Evolutionary conservation across 148 eudicot species (phyloP), one percentile per base, ranked within the genome.

Genomic region (Dysphania ambrosioides): DNA sequence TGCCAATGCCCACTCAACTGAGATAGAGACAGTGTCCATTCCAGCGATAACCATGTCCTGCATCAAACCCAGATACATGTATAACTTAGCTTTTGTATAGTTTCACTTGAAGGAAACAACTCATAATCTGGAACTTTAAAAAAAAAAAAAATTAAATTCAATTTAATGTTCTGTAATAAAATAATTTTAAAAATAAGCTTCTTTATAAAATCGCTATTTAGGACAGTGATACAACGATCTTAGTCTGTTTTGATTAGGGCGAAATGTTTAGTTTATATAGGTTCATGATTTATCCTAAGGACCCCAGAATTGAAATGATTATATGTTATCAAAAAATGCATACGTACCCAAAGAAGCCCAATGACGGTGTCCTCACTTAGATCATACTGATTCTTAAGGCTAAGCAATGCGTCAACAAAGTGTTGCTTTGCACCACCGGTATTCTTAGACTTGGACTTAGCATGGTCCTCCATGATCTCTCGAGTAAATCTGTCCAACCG

Each of bases 21-120:
- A 70, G 62, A 92, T 88, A 0, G 91, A 80, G 2, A 86, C 85
- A 21, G 97, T 92, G 88, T 92, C 97, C 88, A 86, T 90, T 26
- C 97, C 97, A 23, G 97, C 97, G 23, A 85, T 84, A 26, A 92
- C 89, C 97, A 92, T 92, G 74, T 92, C 95, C 97, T 92, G 83
- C 71, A 83, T 38, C 67, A 71, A 8, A 47, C 2, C 26, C 27
- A 59, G 5, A 47, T 13, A 4, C 3, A 15, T 3, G 21, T 1
- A 47, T 1, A 47, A 13, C 21, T 47, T 15, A 47, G 16, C 53
- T 42, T 9, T 15, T 9, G 7, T 42, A n/a, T n/a, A n/a, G n/a
- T n/a, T n/a, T n/a, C n/a, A n/a, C n/a, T n/a, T n/a, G n/a, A n/a
- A n/a, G n/a, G n/a, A n/a, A n/a, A n/a, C n/a, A n/a, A n/a, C n/a